These are phyloP conservation scores for Paramecium sonneborni DNA, from an alignment of 73 alveolate species.

Conservation along the genomic window DNA sequence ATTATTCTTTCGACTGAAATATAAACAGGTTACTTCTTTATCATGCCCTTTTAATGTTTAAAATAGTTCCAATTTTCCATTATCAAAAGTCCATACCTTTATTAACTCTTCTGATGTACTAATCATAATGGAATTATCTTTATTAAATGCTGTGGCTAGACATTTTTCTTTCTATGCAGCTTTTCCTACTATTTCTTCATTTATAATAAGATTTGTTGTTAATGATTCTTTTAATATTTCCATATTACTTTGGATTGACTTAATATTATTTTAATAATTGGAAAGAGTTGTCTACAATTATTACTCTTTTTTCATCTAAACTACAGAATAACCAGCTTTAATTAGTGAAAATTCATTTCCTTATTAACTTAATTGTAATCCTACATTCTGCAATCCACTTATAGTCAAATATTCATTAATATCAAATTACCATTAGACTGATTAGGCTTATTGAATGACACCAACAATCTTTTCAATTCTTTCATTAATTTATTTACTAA, in stretches of 20 bases:
- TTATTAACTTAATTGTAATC: slow-evolving; percentile 12
- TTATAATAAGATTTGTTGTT: not conserved
- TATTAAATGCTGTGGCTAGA: slow-evolving; percentile 5
- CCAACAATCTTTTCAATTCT: not conserved
- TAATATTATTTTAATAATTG: not conserved
- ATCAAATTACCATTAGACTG: not conserved
- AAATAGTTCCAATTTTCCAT: not conserved
- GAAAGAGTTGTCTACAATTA: not conserved
- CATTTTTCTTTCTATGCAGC: not conserved
- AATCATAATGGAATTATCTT: not conserved
- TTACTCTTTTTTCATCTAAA: not conserved
- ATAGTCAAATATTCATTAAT: not conserved
- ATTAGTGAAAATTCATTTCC: not conserved
- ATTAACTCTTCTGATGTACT: not conserved
- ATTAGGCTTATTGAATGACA: not conserved
- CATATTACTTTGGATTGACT: not conserved
- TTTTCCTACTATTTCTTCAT: slow-evolving; percentile 3
- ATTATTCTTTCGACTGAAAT: not conserved
- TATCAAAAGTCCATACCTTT: not conserved
- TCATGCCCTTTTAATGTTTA: not conserved
- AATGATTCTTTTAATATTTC: not conserved
- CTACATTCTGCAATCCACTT: not conserved
- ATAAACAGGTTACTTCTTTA: not conserved
- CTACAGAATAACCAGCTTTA: slow-evolving; percentile 22
- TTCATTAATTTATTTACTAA: not conserved